Base-by-base conservation (phyloP, 768 basidiomycete species). In the Mycena indigotica region DNA sequence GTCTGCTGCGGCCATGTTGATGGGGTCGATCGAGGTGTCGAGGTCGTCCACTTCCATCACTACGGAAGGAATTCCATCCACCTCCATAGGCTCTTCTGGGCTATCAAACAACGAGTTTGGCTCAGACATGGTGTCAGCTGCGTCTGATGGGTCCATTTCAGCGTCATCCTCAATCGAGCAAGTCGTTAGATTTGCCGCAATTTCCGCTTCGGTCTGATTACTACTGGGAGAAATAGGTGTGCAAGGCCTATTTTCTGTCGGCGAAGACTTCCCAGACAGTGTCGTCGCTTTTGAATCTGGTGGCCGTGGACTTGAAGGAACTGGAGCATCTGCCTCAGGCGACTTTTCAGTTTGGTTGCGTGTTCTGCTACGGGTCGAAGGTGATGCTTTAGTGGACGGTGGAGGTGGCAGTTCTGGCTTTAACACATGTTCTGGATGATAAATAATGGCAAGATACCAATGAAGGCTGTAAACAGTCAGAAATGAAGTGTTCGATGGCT, bases 381-480 rank as follows among this genome's bases (percentile, higher is more conserved):
- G 60, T 6, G 64, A 52, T 28, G 50, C 55, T 30, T 21, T 56
- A 6, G 56, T 46, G 15, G 55, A 55, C 21, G 28, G 51, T 50
- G 69, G 67, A 35, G 65, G 65, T 10, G 73, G 73, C 26, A 80
- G 76, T n/a, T 35, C 32, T 35, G 32, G 32, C 32, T 80, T 75
- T 13, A 85, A 77, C 30, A 80, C 70, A 60, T 68, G 89, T 52
- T 84, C 85, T 0, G 97, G 96, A 57, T 89, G 86, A 70, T 85
- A 89, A 63, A 99, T 96, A 60, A 98, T 86, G 16, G 93, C 95
- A 38, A 98, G 83, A 72, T 97, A 98, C 97, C 97, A 98, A 73
- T 99, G 97, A 41, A 93, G 73, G 65, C 96, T 98, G 62, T 8
- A 45, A 15, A 45, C 10, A 4, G 6, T 39, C 53, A 55, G 48